Base-by-base conservation (phyloP, 208 protist species). In the Paratrypanosoma confusum region DNA sequence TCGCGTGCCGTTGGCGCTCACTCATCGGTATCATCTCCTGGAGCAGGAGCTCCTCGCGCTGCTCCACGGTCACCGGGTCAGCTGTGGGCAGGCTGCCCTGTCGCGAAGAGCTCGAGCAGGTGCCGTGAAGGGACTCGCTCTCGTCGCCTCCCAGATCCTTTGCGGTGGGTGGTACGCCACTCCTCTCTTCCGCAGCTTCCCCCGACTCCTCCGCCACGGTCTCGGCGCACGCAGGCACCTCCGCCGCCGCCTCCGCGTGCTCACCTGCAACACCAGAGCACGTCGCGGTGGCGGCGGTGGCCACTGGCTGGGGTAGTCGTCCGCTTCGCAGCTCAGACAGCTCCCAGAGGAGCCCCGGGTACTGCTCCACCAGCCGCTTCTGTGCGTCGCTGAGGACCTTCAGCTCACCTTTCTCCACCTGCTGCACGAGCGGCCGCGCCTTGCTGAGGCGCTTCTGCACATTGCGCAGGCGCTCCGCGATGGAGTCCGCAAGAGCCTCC, bases 291-390 rank as follows among this genome's bases (percentile, higher is more conserved):
- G 20, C 20, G n/a, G 14, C 8, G 16, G 28, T 34, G 6, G 13
- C 2, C 10, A 5, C 16, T 10, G 20, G 14, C 36, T 46, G 43
- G 7, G 63, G 63, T 0, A 65, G 17, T 20, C 46, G 50, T 11
- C 63, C 56, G 25, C 56, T 28, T 6, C 46, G 48, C 14, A 71
- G 22, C 29, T 50, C 33, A 23, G 48, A 50, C 13, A 65, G 39
- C 34, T 52, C 57, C 23, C 40, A 24, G 17, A 65, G 20, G 44
- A 39, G 65, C 27, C 48, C 14, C 10, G 63, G 31, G 35, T 50
- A 71, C 50, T 42, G 39, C 1, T 41, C 20, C 5, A 71, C 40
- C 18, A 50, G 38, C 24, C 34, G 34, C 14, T 46, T 25, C 42
- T 65, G 44, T 2, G 39, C 51, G 0, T 59, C 50, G 27, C 14